Conservation (phyloP, 495 filamentous ascomycete genomes). For the Opeltia flavorubescens region DNA sequence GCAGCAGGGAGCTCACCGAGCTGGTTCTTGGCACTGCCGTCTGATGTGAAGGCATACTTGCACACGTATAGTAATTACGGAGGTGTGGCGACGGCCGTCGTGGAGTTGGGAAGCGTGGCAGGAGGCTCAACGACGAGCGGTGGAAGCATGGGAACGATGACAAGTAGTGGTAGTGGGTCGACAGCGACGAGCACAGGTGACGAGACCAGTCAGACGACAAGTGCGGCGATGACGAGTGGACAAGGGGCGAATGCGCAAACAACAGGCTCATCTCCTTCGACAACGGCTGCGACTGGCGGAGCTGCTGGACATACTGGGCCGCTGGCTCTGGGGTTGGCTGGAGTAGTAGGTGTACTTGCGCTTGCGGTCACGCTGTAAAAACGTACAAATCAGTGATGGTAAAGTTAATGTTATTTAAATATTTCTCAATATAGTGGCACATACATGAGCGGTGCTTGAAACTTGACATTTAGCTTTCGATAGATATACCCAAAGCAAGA, state of each 20-base stretch:
- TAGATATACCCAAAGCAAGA: too few relatives aligned
- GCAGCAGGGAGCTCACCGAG: slow-evolving; percentile 11
- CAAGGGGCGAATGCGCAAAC: slow-evolving; percentile 1
- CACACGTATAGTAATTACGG: slow-evolving; percentile 15
- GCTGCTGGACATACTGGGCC: slow-evolving; percentile 8
- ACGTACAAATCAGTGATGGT: not conserved
- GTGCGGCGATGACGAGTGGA: not conserved
- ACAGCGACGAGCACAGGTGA: not conserved
- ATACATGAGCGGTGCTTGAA: too few relatives aligned
- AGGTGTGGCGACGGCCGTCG: slow-evolving; percentile 10
- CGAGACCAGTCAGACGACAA: not conserved
- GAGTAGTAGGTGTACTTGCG: slow-evolving; percentile 10
- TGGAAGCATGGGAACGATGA: not conserved
- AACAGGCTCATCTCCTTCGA: slow-evolving; percentile 5
- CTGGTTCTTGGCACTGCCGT: slow-evolving; percentile 20
- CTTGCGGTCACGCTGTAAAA: not conserved
- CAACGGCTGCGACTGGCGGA: slow-evolving; percentile 1
- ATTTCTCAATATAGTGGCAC: too few relatives aligned
- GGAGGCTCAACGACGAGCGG: not conserved
- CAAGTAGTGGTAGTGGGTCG: not conserved
- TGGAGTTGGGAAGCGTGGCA: slow-evolving; percentile 4
- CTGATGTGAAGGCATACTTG: slow-evolving; percentile 15
- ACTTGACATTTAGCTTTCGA: too few relatives aligned
- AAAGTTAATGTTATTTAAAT: too few relatives aligned
- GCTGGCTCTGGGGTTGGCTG: slow-evolving; percentile 7